Percentiles rank a stretch among this genome's conserved stretches.
These are phyloP conservation scores for Cyberlindnera nakhonratchasimensis DNA, from an alignment of 805 yeast genomes.

Conservation along the genomic window DNA sequence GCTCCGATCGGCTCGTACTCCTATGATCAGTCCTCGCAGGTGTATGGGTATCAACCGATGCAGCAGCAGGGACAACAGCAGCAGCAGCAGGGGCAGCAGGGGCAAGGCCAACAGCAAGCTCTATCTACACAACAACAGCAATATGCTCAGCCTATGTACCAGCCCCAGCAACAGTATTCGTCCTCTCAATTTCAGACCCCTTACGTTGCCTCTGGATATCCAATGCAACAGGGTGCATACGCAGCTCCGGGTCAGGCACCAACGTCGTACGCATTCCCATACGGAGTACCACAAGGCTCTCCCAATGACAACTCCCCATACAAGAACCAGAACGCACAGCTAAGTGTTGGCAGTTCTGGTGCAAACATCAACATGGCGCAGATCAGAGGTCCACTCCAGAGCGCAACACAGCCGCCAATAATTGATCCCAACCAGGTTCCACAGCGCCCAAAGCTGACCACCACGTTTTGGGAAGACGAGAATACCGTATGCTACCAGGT, in stretches of 20 bases:
- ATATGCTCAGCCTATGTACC: slow-evolving; percentile 10
- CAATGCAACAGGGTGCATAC: slow-evolving; percentile 5
- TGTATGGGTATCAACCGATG: slow-evolving; percentile 3
- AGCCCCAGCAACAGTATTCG: slow-evolving; percentile 3
- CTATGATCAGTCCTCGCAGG: slow-evolving; percentile 11
- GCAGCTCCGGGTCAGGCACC: slow-evolving; percentile 5
- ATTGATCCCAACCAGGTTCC: slow-evolving; percentile 29
- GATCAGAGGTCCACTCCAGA: slow-evolving; percentile 17
- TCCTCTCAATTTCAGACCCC: slow-evolving; percentile 6
- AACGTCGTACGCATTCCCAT: slow-evolving; percentile 16
- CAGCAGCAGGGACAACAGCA: slow-evolving; percentile 11
- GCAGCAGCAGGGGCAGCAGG: slow-evolving; percentile 6
- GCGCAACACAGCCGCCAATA: slow-evolving; percentile 20
- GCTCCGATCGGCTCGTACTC: slow-evolving; percentile 1
- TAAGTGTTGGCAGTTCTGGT: slow-evolving; percentile 7
- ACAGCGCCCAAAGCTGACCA: slow-evolving; percentile 54
- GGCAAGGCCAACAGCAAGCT: slow-evolving; percentile 2
- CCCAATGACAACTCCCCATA: slow-evolving; percentile 7
- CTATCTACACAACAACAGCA: slow-evolving; percentile 6
- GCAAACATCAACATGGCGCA: slow-evolving; percentile 16
- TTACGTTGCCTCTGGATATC: slow-evolving; percentile 8
- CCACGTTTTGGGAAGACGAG: slow-evolving; percentile 77
- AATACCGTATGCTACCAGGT: slow-evolving; percentile 70
- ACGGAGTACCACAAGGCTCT: slow-evolving; percentile 7
- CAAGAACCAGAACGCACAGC: slow-evolving; percentile 8